These are phyloP conservation scores for Magnaporthiopsis poae DNA, from an alignment of 2,329 filamentous ascomycete genomes.

Conservation along the genomic window DNA sequence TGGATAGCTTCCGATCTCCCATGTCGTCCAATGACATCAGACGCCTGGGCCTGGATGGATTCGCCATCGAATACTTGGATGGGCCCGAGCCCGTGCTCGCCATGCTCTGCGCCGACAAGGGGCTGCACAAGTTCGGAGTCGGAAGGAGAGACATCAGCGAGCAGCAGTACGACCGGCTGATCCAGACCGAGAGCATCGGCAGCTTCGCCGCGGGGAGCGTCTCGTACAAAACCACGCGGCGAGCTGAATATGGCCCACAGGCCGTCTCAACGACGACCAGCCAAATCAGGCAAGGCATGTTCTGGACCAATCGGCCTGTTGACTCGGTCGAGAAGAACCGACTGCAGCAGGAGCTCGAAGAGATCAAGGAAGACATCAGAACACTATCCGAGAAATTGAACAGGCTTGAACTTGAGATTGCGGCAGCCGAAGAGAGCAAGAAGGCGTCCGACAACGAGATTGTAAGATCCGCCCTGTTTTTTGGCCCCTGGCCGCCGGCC, in stretches of 20 bases:
- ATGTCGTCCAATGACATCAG: constrained; percentile 45
- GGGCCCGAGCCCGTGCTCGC: constrained; percentile 77
- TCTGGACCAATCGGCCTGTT: constrained; percentile 70
- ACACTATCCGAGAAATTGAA: constrained; percentile 24
- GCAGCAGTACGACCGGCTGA: constrained; percentile 57
- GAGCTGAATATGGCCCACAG: constrained; percentile 68
- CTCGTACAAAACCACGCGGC: constrained; percentile 55
- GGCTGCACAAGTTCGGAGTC: constrained; percentile 60
- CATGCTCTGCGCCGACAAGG: constrained; percentile 71
- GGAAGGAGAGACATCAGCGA: constrained; percentile 53
- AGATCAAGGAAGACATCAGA: constrained; percentile 27
- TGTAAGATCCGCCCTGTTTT: background rate
- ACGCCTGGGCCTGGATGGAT: constrained; percentile 63
- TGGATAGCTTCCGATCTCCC: constrained; percentile 46
- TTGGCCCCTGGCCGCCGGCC: background rate
- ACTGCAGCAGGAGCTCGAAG: constrained; percentile 43
- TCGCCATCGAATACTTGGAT: constrained; percentile 65
- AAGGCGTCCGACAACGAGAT: constrained; percentile 34
- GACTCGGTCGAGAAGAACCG: constrained; percentile 56
- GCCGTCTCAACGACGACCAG: constrained; percentile 62
- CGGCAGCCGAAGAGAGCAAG: constrained; percentile 26
- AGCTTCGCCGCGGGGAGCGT: constrained; percentile 62
- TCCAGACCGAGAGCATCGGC: constrained; percentile 45
- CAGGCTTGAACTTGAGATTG: constrained; percentile 26
- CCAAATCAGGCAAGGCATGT: constrained; percentile 48